Base-by-base conservation (phyloP, 2,329 filamentous ascomycete species). In the Epichloe sp. region DNA sequence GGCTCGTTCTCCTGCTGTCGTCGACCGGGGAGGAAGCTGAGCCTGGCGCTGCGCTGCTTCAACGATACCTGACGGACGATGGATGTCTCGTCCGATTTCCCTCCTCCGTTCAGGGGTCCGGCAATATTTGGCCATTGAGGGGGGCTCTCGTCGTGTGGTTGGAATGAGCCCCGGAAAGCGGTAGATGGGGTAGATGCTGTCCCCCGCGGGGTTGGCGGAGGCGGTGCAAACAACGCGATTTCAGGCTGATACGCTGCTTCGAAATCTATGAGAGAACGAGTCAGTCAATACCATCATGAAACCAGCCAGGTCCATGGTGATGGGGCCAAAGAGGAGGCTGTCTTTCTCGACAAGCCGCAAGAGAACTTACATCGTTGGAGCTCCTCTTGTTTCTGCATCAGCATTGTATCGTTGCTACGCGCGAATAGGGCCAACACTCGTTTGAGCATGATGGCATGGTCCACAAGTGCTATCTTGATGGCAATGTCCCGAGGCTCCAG, bases 361-460 rank as follows among this genome's bases (percentile, higher is more conserved):
- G 23, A 23, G 53, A 53, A 76, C 82, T 71, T 75, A 88, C 85
- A 75, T 66, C 73, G 73, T 54, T 78, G 73, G 37, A 88, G 71
- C 62, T 85, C 80, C 60, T 79, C 75, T 35, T 78, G 71, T 44
- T 70, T 72, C 54, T 68, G 72, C 59, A 67, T 73, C 64, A 78
- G 80, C 66, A 70, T 75, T 65, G 73, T 79, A 65, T 78, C 80
- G 40, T 67, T 77, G 70, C 75, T 81, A 65, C 78, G 80, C 53
- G 77, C 76, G 65, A 88, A 87, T 58, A 82, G 75, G 4, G 74
- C 74, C 55, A 97, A 68, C 60, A 88, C 91, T 56, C 88, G 82
- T 70, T 91, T 89, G 59, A 97, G 82, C 65, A 88, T 83, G 53
- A 95, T 78, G 3, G 88, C 88, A 65, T 97, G 90, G 61, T 97